A percentile compares a stretch with the other conserved stretches of the same genome.
These are phyloP conservation scores for Synchytrium microbalum DNA, from an alignment of 371 early-diverging fungal genomes.

Conservation along the genomic window DNA sequence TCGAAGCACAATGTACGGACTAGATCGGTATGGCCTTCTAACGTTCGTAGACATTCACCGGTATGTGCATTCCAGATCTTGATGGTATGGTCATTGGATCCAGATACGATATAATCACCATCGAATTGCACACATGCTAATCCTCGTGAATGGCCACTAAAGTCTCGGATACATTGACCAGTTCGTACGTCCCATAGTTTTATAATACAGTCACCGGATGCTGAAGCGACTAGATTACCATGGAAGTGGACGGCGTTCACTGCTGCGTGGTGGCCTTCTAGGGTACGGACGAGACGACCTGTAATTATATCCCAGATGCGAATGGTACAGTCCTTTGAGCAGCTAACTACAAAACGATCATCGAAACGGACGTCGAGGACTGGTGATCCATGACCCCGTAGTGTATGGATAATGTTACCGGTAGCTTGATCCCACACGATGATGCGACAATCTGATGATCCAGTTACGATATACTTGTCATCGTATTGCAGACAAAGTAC, in stretches of 20 bases:
- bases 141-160: constrained; percentile 95
- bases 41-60: constrained; percentile 55
- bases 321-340: constrained; percentile 72
- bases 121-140: constrained; percentile 94
- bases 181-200: constrained; percentile 40
- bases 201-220: constrained; percentile 46
- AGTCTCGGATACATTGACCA: constrained; percentile 9
- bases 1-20: constrained; percentile 84
- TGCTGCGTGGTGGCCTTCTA: constrained; percentile 28
- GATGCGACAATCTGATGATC: constrained; percentile 82
- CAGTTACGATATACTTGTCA: constrained; percentile 70
- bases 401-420: constrained; percentile 28
- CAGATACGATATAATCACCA: constrained; percentile 70
- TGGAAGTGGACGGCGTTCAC: constrained; percentile 6
- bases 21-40: constrained; percentile 79
- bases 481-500: constrained; percentile 87
- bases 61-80: constrained; percentile 71
- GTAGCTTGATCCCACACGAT: constrained; percentile 78
- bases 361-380: constrained; percentile 39
- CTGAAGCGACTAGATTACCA: constrained; percentile 25
- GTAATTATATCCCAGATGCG: constrained; percentile 53
- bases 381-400: constrained; percentile 66
- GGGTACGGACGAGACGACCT: constrained; percentile 32
- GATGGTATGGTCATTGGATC: constrained; percentile 87
- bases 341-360: background rate